Evolutionary conservation across 2,329 filamentous ascomycete species (phyloP).

Genomic region (Colletotrichum lini): DNA sequence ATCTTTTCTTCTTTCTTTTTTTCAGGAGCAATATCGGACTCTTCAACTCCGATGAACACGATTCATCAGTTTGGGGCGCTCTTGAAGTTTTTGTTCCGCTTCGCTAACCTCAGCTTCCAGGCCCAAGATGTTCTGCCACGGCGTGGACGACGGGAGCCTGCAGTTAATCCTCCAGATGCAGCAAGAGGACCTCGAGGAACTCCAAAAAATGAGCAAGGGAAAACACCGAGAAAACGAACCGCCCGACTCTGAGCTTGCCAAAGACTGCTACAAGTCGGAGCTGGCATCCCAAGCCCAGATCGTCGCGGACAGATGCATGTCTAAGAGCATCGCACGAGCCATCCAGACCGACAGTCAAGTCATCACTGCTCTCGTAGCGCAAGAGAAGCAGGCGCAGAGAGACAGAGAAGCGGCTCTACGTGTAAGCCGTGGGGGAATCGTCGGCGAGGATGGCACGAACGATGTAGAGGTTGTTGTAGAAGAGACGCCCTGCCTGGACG

Average conservation of each 20-base stretch:
- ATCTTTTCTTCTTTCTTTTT: too few species aligned
- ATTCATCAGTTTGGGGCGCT: too few species aligned
- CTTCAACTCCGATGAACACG: too few species aligned
- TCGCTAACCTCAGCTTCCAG: too few species aligned
- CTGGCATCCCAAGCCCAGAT: constrained; percentile 27
- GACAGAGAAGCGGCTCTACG: neutral
- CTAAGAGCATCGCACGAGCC: constrained; percentile 42
- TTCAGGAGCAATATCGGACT: too few species aligned
- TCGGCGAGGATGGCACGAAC: too few species aligned
- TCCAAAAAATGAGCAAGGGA: neutral
- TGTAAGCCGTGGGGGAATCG: neutral
- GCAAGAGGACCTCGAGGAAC: neutral
- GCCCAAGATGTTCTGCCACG: neutral
- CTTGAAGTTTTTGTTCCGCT: too few species aligned
- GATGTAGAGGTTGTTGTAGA: too few species aligned
- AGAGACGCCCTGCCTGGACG: neutral
- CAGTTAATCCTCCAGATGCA: neutral
- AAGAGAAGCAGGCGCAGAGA: constrained; percentile 13
- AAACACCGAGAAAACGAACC: neutral
- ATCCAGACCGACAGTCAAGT: constrained; percentile 44
- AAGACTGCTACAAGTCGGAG: constrained; percentile 37
- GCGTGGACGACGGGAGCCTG: neutral
- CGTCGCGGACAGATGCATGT: constrained; percentile 38
- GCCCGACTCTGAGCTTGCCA: constrained; percentile 37
- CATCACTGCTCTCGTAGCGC: neutral